Evolutionary conservation across 257 asterid species (phyloP).

Genomic region (Primulina huaijiensis): DNA sequence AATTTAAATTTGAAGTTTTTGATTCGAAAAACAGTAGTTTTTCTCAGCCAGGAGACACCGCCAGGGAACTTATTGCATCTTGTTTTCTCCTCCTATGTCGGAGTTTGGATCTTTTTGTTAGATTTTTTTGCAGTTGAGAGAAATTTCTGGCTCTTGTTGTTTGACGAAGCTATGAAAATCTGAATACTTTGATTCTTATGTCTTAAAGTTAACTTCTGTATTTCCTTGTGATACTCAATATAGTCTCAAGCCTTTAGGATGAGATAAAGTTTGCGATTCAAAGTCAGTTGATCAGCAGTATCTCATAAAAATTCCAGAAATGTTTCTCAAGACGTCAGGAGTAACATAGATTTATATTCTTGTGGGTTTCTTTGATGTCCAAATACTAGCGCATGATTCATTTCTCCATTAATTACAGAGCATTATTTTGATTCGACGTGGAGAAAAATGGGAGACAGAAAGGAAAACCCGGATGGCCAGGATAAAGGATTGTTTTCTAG

Average conservation of each 20-base stretch:
- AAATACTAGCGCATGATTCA: neutral
- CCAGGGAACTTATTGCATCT: neutral
- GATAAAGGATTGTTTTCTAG: conserved; percentile 74
- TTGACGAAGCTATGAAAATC: too few species aligned
- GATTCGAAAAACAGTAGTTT: neutral
- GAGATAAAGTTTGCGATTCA: neutral
- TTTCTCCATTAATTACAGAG: conserved; percentile 8
- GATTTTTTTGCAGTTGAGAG: neutral
- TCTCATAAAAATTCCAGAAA: neutral
- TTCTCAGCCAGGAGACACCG: neutral
- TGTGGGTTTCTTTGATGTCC: neutral
- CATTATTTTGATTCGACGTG: conserved; percentile 15
- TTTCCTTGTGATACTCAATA: too few species aligned
- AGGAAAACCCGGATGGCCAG: conserved; percentile 30
- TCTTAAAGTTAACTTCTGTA: too few species aligned
- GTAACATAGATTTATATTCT: neutral
- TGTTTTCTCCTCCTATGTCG: neutral
- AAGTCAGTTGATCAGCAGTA: neutral
- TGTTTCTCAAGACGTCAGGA: neutral
- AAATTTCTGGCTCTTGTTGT: neutral
- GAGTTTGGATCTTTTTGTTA: neutral
- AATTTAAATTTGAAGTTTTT: neutral
- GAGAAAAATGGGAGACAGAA: conserved; percentile 46
- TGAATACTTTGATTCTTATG: neutral
- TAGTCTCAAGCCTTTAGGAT: neutral